Evolutionary conservation across 1,139 yeast species (phyloP).

Genomic region (Hansenula lynferdii): DNA sequence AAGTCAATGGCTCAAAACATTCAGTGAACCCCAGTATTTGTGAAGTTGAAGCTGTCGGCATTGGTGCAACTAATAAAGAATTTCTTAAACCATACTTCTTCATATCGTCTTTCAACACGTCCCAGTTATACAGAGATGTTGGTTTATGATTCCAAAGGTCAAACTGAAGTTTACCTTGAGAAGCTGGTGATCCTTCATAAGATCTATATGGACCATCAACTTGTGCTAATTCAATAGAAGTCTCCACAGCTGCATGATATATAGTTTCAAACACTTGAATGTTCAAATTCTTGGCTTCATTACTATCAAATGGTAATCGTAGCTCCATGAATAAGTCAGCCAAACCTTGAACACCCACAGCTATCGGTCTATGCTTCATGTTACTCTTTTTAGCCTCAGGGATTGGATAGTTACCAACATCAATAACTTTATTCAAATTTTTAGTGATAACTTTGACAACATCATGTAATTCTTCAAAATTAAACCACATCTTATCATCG

Average conservation of each 20-base stretch:
- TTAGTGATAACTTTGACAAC: slow-evolving; percentile 69
- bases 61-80: slow-evolving; percentile 82
- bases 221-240: slow-evolving; percentile 69
- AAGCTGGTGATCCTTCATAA: slow-evolving; percentile 77
- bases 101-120: slow-evolving; percentile 51
- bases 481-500: slow-evolving; percentile 37
- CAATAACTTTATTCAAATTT: slow-evolving; percentile 74
- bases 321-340: slow-evolving; percentile 77
- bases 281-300: slow-evolving; percentile 66
- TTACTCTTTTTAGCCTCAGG: slow-evolving; percentile 65
- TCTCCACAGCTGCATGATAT: slow-evolving; percentile 81
- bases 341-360: slow-evolving; percentile 86
- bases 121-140: slow-evolving; percentile 58
- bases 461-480: slow-evolving; percentile 65
- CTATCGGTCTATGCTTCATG: slow-evolving; percentile 76
- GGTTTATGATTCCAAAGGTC: slow-evolving; percentile 62
- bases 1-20: slow-evolving; percentile 88
- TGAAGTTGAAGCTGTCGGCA: slow-evolving; percentile 97
- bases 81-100: slow-evolving; percentile 66
- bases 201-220: slow-evolving; percentile 61
- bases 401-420: slow-evolving; percentile 74
- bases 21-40: slow-evolving; percentile 86
- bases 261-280: slow-evolving; percentile 84
- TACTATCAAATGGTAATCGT: slow-evolving; percentile 75
- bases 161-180: slow-evolving; percentile 70